Evolutionary conservation across 1,139 yeast species (phyloP).

Genomic region (Martiniozyma asiatica): DNA sequence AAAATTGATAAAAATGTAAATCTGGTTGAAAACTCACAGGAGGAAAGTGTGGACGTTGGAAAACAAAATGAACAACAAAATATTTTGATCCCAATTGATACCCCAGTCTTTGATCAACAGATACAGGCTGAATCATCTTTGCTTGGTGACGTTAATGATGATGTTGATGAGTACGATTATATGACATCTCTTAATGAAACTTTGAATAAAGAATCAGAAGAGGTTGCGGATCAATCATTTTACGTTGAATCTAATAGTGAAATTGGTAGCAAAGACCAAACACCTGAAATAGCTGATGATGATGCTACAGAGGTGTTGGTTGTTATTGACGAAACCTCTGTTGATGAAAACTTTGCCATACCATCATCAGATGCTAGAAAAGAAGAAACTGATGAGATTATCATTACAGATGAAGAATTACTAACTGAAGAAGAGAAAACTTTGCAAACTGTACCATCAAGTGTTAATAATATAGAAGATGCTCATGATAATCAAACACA

Average conservation of each 20-base stretch:
- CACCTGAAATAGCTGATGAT: slow-evolving; percentile 7
- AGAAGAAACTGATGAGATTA: slow-evolving; percentile 4
- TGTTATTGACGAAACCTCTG: slow-evolving; percentile 4
- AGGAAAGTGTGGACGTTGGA: too few relatives aligned
- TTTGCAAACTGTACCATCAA: too few relatives aligned
- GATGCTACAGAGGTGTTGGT: slow-evolving; percentile 5
- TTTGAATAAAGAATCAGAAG: neutral
- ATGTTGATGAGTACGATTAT: slow-evolving; percentile 3
- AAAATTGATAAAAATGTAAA: too few relatives aligned
- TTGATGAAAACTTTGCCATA: slow-evolving; percentile 6
- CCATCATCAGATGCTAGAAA: slow-evolving; percentile 3
- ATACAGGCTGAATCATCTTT: slow-evolving; percentile 4
- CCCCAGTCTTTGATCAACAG: too few relatives aligned
- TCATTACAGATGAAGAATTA: neutral
- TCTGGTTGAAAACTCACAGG: too few relatives aligned
- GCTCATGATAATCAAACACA: too few relatives aligned
- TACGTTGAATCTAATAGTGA: slow-evolving; percentile 3
- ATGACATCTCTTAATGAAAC: slow-evolving; percentile 3
- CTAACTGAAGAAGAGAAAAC: too few relatives aligned
- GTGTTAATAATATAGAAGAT: too few relatives aligned
- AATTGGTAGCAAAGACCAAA: slow-evolving; percentile 1
- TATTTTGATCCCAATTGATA: too few relatives aligned
- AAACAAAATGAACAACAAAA: too few relatives aligned
- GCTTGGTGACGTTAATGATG: neutral
- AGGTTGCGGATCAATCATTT: slow-evolving; percentile 4